Base-by-base conservation (phyloP, 2,329 filamentous ascomycete genomes). In the Cercospora sojina region DNA sequence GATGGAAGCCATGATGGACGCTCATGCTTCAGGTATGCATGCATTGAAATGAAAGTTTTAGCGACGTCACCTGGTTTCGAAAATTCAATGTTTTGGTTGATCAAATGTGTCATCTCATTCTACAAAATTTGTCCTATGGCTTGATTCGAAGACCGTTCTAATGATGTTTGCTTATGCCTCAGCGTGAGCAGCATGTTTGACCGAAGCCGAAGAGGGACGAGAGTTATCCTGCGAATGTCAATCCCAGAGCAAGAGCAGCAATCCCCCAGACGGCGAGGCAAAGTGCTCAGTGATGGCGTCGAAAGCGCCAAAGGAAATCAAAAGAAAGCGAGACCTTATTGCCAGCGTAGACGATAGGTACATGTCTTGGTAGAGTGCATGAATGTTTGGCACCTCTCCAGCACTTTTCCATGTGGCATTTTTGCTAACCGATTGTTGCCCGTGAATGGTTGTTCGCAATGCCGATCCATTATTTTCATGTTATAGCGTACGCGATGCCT, bases 31-130 rank as follows among this genome's bases (percentile, higher is more conserved):
- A 47, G 20, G 57, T 59, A 41, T 38, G 38, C 31, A 59, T 59
- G 57, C 57, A 59, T 59, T 41, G 57, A 59, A 47, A 47, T 59
- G 57, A 59, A 59, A 59, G 57, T 29, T 27, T 59, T 59, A 59
- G 57, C 57, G 57, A 43, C n/a, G 25, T 59, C 57, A 18, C 35
- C 12, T 59, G 9, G 27, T 18, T 49, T 49, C 18, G 7, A 8
- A 38, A 38, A 41, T 41, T n/a, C 35, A n/a, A 41, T 41, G 35
- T 41, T 41, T 41, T 41, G 13, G 35, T n/a, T 8, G 16, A 41
- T n/a, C 16, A 7, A n/a, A 41, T 41, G 35, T 41, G 35, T 7
- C 35, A 16, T 35, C 32, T 35, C 10, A 16, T 35, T 35, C 13
- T 6, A 13, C 12, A 35, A 13, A 13, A 6, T 12, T 35, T 5